These are phyloP conservation scores for Plantago coronopus DNA, from an alignment of 305 asterid species.

Conservation along the genomic window DNA sequence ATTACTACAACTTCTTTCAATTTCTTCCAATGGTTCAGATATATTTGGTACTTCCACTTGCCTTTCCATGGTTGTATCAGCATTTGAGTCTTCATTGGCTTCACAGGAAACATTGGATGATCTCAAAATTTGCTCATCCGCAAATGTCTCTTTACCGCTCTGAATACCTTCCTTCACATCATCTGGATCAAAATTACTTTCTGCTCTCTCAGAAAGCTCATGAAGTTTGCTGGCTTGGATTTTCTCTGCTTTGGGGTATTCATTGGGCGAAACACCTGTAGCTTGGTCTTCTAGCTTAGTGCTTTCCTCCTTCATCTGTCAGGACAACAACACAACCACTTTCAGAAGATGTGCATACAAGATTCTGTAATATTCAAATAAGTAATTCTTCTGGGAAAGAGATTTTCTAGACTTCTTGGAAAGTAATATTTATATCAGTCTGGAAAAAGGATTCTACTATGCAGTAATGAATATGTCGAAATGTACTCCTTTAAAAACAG, in stretches of 20 bases:
- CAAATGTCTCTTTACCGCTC: conserved; percentile 22
- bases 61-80: not conserved
- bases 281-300: conserved; percentile 22
- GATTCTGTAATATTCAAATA: too few species aligned
- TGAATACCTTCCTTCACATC: conserved; percentile 11
- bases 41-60: conserved; percentile 17
- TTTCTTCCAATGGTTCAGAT: not conserved
- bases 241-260: conserved; percentile 24
- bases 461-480: not conserved
- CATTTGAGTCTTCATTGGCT: conserved; percentile 12
- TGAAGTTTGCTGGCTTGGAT: conserved; percentile 20
- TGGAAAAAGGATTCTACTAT: not conserved
- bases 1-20: conserved; percentile 12
- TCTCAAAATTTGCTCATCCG: conserved; percentile 33
- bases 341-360: conserved; percentile 15
- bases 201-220: conserved; percentile 23
- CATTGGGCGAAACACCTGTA: conserved; percentile 16
- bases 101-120: conserved; percentile 31
- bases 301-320: conserved; percentile 34
- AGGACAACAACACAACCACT: conserved; percentile 6
- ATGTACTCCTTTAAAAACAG: not conserved
- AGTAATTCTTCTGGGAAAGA: conserved; percentile 8
- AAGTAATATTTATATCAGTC: not conserved
- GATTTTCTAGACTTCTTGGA: conserved; percentile 7
- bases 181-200: conserved; percentile 12